phyloP scores from a whole-genome alignment of 352 stramenopile species.

The Pythium folliculosum region DNA sequence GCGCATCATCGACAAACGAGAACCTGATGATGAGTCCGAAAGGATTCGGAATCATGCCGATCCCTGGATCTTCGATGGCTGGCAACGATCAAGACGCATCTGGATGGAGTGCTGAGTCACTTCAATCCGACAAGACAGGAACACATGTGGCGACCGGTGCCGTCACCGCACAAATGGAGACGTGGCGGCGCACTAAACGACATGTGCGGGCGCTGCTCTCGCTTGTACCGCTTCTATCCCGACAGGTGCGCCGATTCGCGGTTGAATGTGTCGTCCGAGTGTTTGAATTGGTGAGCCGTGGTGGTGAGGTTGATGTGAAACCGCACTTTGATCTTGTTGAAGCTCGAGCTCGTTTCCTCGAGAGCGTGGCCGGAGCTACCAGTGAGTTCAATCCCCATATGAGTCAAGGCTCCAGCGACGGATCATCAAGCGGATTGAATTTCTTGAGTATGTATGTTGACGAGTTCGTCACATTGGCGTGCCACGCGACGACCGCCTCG shows the following conservation, averaged over 20 bases:
- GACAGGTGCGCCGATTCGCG: constrained; percentile 77
- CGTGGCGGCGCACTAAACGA: constrained; percentile 73
- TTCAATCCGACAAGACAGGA: constrained; percentile 21
- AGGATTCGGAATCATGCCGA: constrained; percentile 22
- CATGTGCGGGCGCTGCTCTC: constrained; percentile 60
- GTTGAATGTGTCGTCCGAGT: constrained; percentile 77
- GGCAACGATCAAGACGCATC: constrained; percentile 17
- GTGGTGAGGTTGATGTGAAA: constrained; percentile 25
- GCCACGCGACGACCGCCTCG: constrained; percentile 72
- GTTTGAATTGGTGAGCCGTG: constrained; percentile 57
- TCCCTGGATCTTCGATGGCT: constrained; percentile 9
- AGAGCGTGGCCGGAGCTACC: constrained; percentile 23
- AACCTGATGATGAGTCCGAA: constrained; percentile 79
- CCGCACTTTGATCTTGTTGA: constrained; percentile 75
- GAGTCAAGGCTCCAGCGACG: constrained; percentile 18
- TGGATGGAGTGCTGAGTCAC: not conserved
- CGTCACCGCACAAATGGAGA: constrained; percentile 56
- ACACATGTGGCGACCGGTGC: constrained; percentile 27
- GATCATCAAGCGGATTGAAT: constrained; percentile 32
- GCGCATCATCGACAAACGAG: constrained; percentile 25
- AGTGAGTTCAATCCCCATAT: constrained; percentile 1
- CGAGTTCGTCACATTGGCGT: constrained; percentile 85
- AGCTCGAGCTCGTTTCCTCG: constrained; percentile 49
- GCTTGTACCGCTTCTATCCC: constrained; percentile 64
- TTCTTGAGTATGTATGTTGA: constrained; percentile 89